Evolutionary conservation across 495 filamentous ascomycete species (phyloP).

Genomic region (Articulospora tetracladia): DNA sequence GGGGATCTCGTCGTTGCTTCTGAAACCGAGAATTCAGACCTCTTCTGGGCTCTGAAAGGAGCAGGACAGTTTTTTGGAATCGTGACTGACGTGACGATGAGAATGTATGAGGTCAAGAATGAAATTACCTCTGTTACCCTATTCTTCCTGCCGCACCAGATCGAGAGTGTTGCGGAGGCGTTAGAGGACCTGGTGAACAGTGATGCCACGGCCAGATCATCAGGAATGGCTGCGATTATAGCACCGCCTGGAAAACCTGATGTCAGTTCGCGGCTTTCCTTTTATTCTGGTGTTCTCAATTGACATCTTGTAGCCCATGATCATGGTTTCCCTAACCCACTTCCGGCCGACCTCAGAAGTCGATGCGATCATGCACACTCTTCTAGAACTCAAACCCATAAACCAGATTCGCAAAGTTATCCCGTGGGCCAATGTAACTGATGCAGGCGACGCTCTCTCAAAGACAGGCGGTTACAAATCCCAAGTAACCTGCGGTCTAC

Average conservation of each 20-base stretch:
- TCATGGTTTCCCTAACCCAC: background rate
- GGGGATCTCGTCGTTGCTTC: constrained; percentile 33
- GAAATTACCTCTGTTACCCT: background rate
- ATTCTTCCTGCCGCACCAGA: background rate
- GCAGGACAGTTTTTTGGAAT: constrained; percentile 47
- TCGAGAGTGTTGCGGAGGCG: background rate
- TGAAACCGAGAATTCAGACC: constrained; percentile 34
- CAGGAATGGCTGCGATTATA: background rate
- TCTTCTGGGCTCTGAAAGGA: constrained; percentile 47
- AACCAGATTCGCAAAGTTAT: background rate
- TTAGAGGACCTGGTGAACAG: background rate
- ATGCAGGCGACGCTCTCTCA: background rate
- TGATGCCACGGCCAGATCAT: background rate
- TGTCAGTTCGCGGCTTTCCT: background rate
- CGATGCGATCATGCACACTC: background rate
- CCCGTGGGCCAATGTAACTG: background rate
- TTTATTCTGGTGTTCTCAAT: background rate
- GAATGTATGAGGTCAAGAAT: constrained; percentile 17
- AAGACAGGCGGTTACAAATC: background rate
- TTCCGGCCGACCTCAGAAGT: background rate
- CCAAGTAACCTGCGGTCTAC: background rate
- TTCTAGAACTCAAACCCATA: background rate
- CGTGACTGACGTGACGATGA: constrained; percentile 22
- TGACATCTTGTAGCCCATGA: background rate
- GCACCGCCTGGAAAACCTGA: background rate